Conservation (phyloP, 371 early-diverging fungal species). For the Actinomucor elegans region DNA sequence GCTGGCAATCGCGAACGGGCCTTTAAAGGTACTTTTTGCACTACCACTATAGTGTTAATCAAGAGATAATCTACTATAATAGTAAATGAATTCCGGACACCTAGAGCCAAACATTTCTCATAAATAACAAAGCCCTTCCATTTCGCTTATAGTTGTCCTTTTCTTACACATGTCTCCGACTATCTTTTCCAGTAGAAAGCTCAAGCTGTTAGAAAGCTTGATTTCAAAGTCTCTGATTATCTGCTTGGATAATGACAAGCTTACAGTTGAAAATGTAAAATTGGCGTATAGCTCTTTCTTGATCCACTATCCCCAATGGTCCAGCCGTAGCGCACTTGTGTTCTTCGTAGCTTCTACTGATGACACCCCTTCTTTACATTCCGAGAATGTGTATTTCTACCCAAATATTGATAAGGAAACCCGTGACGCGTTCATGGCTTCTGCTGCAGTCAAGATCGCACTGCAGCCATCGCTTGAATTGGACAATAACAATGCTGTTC, state of each 20-base stretch:
- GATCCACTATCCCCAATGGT: neutral
- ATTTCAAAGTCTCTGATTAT: neutral
- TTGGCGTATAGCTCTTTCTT: neutral
- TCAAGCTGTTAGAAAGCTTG: no score
- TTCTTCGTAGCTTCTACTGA: neutral
- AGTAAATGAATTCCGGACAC: no score
- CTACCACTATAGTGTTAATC: no score
- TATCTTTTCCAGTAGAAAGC: no score
- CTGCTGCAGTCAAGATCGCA: neutral
- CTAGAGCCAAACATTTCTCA: no score
- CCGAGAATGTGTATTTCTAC: slow-evolving; percentile 1
- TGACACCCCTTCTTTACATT: neutral
- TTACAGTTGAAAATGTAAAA: neutral
- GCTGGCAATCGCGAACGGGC: no score
- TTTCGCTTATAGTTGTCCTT: no score
- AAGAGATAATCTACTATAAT: no score
- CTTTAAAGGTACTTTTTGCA: no score
- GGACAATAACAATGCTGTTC: neutral
- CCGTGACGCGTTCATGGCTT: neutral
- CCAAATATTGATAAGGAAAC: slow-evolving; percentile 1
- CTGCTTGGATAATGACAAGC: neutral
- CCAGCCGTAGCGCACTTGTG: neutral
- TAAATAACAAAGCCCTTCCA: no score
- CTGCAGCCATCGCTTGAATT: neutral
- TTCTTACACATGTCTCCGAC: no score